Base-by-base conservation (phyloP, 2,329 filamentous ascomycete genomes). In the Pseudocercospora macadamiae region DNA sequence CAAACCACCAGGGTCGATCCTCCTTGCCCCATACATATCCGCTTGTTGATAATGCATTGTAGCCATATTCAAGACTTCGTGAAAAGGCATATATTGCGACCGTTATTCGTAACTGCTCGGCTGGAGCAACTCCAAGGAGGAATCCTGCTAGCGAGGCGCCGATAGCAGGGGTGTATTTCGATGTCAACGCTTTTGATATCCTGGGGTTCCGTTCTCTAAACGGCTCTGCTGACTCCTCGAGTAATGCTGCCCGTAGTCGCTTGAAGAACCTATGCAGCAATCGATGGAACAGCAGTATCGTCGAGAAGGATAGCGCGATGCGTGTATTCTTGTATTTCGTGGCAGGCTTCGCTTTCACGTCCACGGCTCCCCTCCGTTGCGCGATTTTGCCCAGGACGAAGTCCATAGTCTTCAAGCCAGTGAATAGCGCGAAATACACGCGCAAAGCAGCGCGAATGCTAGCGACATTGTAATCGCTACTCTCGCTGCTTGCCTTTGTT, bases 201-300 rank as follows among this genome's bases (percentile, higher is more conserved):
- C 85, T 84, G 0, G 93, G 93, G 69, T 97, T 97, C 54, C 93
- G 88, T 57, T 83, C 80, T 12, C 92, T 85, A 75, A 97, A 97
- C 0, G 90, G 88, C 55, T 84, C 83, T 1, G 93, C 91, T 57
- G 90, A 85, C n/a, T 68, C 61, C n/a, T 90, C 84, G 32, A 96
- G 85, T 3, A 99, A 81, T 64, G 91, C 91, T 1, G 84, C 81
- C 48, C 93, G 88, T 42, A 97, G 79, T 25, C 91, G 86, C 23
- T 85, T 84, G 68, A 97, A 90, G 80, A 97, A 96, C 59, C 93
- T 90, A 77, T 93, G 91, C 23, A 97, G 86, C 1, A 96, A 81
- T 26, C 95, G 87, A 74, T 99, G 95, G 61, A 96, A 85, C 42
- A 97, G 85, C 18, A 97, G 83, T 63, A 97, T 91, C 2, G 90